Conservation (phyloP, 768 basidiomycete genomes). For the Suillus bovinus region DNA sequence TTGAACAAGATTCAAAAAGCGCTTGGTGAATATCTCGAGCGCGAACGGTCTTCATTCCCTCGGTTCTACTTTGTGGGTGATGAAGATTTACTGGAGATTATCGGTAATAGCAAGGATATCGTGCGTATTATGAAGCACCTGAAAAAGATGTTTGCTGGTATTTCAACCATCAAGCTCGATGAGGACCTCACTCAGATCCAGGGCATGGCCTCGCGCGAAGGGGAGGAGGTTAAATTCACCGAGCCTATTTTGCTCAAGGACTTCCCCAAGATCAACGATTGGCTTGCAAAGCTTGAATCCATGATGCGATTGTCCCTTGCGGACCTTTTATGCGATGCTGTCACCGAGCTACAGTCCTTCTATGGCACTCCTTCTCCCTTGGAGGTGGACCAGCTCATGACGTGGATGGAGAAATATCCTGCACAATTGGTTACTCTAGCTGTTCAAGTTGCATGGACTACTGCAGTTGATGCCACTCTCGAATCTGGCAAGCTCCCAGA, state of each 20-base stretch:
- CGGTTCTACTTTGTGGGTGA: conserved; percentile 99
- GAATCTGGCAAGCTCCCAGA: conserved; percentile 58
- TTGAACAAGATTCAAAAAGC: conserved; percentile 99
- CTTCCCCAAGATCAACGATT: conserved; percentile 97
- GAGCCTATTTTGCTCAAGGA: conserved; percentile 87
- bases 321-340: conserved; percentile 74
- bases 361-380: conserved; percentile 68
- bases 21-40: conserved; percentile 96
- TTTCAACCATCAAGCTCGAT: conserved; percentile 85
- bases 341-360: conserved; percentile 76
- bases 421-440: conserved; percentile 97
- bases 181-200: conserved; percentile 86
- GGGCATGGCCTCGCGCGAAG: conserved; percentile 94
- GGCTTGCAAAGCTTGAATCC: conserved; percentile 88
- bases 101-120: conserved; percentile 99
- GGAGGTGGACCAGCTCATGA: conserved; percentile 68
- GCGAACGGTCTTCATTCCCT: conserved; percentile 96
- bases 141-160: conserved; percentile 99
- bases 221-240: conserved; percentile 87
- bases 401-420: conserved; percentile 93
- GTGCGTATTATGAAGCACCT: conserved; percentile 98
- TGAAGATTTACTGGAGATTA: conserved; percentile 97
- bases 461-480: conserved; percentile 72
- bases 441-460: conserved; percentile 93
- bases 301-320: conserved; percentile 94